These are phyloP conservation scores for Thalassiosira exigua DNA, from an alignment of 352 stramenopile species.

Conservation along the genomic window DNA sequence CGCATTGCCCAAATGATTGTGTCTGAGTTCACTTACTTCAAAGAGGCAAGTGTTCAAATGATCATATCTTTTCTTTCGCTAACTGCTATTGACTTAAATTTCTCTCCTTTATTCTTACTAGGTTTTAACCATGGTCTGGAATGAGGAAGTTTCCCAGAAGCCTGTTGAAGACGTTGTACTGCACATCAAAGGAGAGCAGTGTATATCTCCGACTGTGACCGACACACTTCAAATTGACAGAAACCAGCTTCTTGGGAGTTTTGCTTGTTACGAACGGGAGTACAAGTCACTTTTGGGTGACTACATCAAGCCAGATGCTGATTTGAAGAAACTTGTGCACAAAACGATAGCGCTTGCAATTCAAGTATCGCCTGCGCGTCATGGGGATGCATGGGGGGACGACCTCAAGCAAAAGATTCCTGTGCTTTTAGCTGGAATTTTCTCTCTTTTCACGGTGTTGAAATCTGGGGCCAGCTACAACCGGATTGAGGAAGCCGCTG, in stretches of 20 bases:
- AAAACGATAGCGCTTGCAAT: constrained; percentile 44
- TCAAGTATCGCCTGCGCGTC: constrained; percentile 44
- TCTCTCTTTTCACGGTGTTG: constrained; percentile 71
- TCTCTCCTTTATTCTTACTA: constrained; percentile 81
- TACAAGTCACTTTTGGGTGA: constrained; percentile 68
- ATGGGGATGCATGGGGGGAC: constrained; percentile 28
- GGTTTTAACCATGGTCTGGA: constrained; percentile 77
- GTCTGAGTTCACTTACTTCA: constrained; percentile 54
- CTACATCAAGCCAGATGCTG: constrained; percentile 64
- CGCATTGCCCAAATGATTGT: constrained; percentile 66
- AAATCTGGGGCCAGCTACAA: constrained; percentile 79
- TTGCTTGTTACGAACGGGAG: constrained; percentile 55
- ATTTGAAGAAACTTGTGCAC: constrained; percentile 61
- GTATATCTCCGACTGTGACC: not conserved
- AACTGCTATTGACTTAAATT: no score
- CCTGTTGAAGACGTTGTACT: constrained; percentile 63
- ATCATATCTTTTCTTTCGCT: no score
- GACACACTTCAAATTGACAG: constrained; percentile 43
- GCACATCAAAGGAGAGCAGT: constrained; percentile 46
- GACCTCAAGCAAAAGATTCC: constrained; percentile 58
- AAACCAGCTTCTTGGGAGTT: constrained; percentile 55
- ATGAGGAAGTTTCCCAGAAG: constrained; percentile 72
- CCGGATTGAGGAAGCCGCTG: constrained; percentile 52
- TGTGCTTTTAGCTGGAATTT: constrained; percentile 64
- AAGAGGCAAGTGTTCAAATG: no score